These are phyloP conservation scores for Cladorrhinum samala DNA, from an alignment of 495 filamentous ascomycete genomes.

Conservation along the genomic window DNA sequence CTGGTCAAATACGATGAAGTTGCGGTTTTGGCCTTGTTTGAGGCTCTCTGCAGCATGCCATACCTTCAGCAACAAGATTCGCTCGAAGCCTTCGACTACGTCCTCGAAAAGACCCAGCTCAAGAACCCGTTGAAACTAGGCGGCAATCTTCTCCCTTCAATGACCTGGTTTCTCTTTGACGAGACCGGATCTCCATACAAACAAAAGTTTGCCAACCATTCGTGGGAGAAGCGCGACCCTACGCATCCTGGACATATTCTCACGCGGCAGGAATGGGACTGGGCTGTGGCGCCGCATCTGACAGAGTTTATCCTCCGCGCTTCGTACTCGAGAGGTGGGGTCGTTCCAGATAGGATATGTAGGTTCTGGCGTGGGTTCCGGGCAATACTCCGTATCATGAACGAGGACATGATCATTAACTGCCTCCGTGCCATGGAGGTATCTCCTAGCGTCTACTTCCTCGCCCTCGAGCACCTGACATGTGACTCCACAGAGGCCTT, in stretches of 20 bases:
- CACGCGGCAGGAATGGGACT: conserved; percentile 67
- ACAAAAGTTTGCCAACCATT: conserved; percentile 58
- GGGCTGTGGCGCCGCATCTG: conserved; percentile 68
- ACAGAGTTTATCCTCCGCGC: conserved; percentile 29
- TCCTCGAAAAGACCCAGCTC: conserved; percentile 69
- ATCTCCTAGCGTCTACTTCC: conserved; percentile 59
- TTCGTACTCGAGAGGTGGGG: conserved; percentile 12
- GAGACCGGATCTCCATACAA: conserved; percentile 42
- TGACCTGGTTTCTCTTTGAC: conserved; percentile 75
- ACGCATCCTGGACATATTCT: conserved; percentile 30
- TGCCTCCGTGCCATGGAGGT: conserved; percentile 71
- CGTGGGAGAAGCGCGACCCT: conserved; percentile 56
- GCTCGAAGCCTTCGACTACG: conserved; percentile 58
- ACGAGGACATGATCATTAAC: conserved; percentile 69
- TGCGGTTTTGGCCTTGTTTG: conserved; percentile 45
- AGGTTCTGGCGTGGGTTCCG: conserved; percentile 71
- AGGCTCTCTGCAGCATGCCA: conserved; percentile 46
- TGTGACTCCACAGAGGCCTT: conserved; percentile 54
- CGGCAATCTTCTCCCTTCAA: conserved; percentile 65
- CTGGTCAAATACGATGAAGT: conserved; percentile 27
- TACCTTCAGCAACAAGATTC: conserved; percentile 37
- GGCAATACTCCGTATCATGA: conserved; percentile 61
- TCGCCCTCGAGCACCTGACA: conserved; percentile 69
- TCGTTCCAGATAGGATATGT: conserved; percentile 35
- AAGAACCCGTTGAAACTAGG: conserved; percentile 63